Percentiles rank a stretch among this genome's conserved stretches.
These are phyloP conservation scores for Ustilago crameri DNA, from an alignment of 1,284 basidiomycete species.

Conservation along the genomic window DNA sequence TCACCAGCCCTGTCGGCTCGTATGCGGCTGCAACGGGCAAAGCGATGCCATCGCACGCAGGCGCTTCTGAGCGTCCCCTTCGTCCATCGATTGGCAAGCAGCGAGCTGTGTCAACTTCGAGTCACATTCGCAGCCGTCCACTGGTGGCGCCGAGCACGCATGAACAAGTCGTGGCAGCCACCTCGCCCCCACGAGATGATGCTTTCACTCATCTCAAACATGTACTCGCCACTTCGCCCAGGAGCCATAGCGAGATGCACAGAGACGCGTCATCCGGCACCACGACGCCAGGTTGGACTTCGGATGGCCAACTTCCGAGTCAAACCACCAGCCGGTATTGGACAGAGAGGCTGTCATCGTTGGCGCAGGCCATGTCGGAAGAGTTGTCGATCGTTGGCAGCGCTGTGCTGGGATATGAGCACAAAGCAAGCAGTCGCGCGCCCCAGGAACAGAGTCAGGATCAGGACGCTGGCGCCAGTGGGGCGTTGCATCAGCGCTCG, in stretches of 20 bases:
- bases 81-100: slow-evolving; percentile 24
- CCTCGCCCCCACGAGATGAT: slow-evolving; percentile 33
- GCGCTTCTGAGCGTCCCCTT: slow-evolving; percentile 1
- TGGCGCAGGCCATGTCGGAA: slow-evolving; percentile 43
- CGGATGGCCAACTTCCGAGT: slow-evolving; percentile 18
- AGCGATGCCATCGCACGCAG: neutral
- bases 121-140: slow-evolving; percentile 17
- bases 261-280: slow-evolving; percentile 5
- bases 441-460: slow-evolving; percentile 1
- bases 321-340: slow-evolving; percentile 30
- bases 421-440: neutral
- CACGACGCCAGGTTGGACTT: slow-evolving; percentile 36
- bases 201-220: slow-evolving; percentile 29
- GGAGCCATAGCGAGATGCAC: neutral
- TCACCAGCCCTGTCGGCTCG: slow-evolving; percentile 37
- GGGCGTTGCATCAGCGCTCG: slow-evolving; percentile 11
- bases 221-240: slow-evolving; percentile 29
- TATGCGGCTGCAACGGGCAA: slow-evolving; percentile 14
- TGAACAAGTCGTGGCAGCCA: slow-evolving; percentile 27
- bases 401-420: slow-evolving; percentile 21
- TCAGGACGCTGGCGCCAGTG: neutral
- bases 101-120: slow-evolving; percentile 27
- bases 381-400: slow-evolving; percentile 26
- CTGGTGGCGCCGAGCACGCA: slow-evolving; percentile 23
- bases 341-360: slow-evolving; percentile 33